These are phyloP conservation scores for Leptographium flavum DNA, from an alignment of 2,329 filamentous ascomycete genomes.

Conservation along the genomic window DNA sequence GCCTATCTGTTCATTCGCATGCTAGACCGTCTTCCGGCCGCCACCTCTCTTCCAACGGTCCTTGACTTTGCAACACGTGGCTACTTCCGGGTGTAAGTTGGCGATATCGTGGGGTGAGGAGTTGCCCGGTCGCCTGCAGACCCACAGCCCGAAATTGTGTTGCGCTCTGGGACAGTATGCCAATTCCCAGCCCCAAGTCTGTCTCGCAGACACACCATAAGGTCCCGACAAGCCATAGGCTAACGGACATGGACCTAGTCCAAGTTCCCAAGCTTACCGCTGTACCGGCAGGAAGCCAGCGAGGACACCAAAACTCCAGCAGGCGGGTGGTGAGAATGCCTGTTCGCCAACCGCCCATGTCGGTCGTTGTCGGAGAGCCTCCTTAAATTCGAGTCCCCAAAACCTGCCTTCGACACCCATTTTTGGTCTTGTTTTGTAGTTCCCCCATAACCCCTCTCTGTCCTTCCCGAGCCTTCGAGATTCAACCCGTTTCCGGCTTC, in stretches of 20 bases:
- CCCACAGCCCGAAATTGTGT: slow-evolving; percentile 16
- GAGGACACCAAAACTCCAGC: background rate
- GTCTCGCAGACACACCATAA: slow-evolving; percentile 2
- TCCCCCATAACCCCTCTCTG: no score
- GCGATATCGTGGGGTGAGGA: slow-evolving; percentile 22
- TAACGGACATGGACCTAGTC: slow-evolving; percentile 6
- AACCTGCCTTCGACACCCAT: background rate
- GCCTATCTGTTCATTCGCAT: no score
- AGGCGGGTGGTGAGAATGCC: slow-evolving; percentile 2
- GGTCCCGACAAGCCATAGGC: slow-evolving; percentile 5
- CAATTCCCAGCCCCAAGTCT: slow-evolving; percentile 4
- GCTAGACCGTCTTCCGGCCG: background rate
- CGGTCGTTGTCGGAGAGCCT: slow-evolving; percentile 4
- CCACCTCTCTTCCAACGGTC: background rate
- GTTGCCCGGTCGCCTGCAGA: slow-evolving; percentile 15
- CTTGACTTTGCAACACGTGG: background rate
- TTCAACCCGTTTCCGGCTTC: background rate
- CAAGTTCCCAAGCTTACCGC: slow-evolving; percentile 5
- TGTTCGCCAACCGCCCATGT: slow-evolving; percentile 7
- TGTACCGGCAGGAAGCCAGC: background rate
- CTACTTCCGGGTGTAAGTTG: slow-evolving; percentile 10
- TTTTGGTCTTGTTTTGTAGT: background rate
- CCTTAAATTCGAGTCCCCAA: slow-evolving; percentile 6
- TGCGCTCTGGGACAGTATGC: slow-evolving; percentile 3
- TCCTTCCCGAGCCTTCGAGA: no score